Conservation (phyloP, 139 green algal genomes). For the Nannochloris sp. region DNA sequence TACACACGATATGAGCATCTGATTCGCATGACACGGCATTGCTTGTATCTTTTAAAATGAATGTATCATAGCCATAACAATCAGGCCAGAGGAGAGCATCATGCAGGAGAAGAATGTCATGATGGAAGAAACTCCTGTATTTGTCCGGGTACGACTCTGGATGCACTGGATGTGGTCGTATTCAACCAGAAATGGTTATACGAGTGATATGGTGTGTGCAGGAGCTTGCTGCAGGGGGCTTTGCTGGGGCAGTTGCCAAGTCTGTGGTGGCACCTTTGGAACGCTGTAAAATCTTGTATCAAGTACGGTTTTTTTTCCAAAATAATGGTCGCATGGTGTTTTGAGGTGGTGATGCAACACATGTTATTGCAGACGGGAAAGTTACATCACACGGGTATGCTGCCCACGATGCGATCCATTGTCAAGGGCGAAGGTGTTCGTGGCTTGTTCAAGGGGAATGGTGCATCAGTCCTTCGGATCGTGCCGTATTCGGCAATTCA, state of each 20-base stretch:
- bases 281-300: slow-evolving; percentile 79
- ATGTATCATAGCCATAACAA: no score
- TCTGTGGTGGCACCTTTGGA: slow-evolving; percentile 73
- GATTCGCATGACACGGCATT: no score
- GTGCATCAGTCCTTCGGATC: slow-evolving; percentile 74
- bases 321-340: slow-evolving; percentile 3
- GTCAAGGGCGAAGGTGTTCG: slow-evolving; percentile 48
- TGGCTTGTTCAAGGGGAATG: slow-evolving; percentile 80
- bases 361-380: slow-evolving; percentile 14
- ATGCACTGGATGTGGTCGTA: no score
- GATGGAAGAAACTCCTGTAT: no score
- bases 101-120: no score
- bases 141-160: no score
- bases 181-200: no score
- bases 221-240: slow-evolving; percentile 71
- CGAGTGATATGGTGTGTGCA: neutral
- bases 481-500: slow-evolving; percentile 85
- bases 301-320: slow-evolving; percentile 31
- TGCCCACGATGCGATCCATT: slow-evolving; percentile 45
- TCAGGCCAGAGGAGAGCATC: no score
- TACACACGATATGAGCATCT: no score
- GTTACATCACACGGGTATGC: slow-evolving; percentile 1
- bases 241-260: slow-evolving; percentile 67
- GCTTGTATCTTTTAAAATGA: no score
- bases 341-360: neutral